These are phyloP conservation scores for Globisporangium splendens DNA, from an alignment of 352 stramenopile genomes.

Conservation along the genomic window DNA sequence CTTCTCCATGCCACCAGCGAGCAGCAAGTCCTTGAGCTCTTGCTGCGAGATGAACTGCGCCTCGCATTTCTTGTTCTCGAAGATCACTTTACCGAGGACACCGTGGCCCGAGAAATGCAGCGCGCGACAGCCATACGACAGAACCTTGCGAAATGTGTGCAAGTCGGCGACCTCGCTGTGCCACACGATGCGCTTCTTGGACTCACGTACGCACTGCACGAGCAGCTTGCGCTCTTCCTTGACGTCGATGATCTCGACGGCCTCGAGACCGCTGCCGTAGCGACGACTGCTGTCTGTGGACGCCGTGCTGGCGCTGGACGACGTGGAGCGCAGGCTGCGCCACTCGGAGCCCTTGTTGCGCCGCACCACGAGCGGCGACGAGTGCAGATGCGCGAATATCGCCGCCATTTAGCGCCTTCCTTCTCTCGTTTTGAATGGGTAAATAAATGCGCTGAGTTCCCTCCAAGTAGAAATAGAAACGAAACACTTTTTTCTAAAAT, in stretches of 20 bases:
- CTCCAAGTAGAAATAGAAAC: neutral
- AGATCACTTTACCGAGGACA: conserved; percentile 75
- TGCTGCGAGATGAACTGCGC: conserved; percentile 82
- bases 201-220: conserved; percentile 68
- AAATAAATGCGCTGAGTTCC: neutral
- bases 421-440: neutral
- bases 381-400: conserved; percentile 84
- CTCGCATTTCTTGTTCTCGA: conserved; percentile 76
- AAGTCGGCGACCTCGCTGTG: conserved; percentile 77
- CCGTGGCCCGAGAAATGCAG: conserved; percentile 81
- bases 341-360: conserved; percentile 54
- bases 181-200: conserved; percentile 60
- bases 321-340: conserved; percentile 43
- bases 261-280: conserved; percentile 46
- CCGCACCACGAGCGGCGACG: conserved; percentile 75
- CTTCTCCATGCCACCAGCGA: conserved; percentile 54
- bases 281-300: conserved; percentile 4
- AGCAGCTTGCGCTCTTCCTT: conserved; percentile 73
- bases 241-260: conserved; percentile 85
- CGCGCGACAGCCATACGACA: conserved; percentile 71
- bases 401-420: conserved; percentile 13
- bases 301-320: neutral
- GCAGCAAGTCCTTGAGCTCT: conserved; percentile 68
- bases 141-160: conserved; percentile 77
- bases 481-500: neutral